Percentiles rank a stretch among this genome's conserved stretches.
Conservation (phyloP, 164 flowering plant species). For the Tetracentron sinense region DNA sequence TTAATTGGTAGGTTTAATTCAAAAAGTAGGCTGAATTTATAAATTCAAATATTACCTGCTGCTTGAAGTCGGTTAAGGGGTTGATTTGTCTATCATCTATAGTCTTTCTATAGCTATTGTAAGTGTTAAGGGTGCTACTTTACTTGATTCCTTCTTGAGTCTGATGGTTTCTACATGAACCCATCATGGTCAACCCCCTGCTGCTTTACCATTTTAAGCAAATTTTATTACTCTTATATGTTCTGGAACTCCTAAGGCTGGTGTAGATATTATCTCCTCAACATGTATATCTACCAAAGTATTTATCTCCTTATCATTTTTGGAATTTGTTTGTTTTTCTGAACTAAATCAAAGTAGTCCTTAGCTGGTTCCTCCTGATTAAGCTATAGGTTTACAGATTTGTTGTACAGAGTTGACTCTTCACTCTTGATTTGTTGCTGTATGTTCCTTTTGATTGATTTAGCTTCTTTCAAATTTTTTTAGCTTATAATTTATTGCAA, state of each 20-base stretch:
- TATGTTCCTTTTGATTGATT: background rate
- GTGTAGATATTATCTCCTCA: too few relatives aligned
- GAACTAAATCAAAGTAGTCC: too few relatives aligned
- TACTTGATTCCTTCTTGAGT: background rate
- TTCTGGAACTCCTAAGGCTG: too few relatives aligned
- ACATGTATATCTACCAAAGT: too few relatives aligned
- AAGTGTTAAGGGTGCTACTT: background rate
- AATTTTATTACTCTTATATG: too few relatives aligned
- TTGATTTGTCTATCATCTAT: background rate
- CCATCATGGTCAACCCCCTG: too few relatives aligned
- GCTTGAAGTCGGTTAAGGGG: background rate
- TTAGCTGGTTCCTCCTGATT: background rate
- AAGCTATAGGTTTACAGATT: background rate
- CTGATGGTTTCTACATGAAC: too few relatives aligned
- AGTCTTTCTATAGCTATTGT: background rate
- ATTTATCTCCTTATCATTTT: too few relatives aligned
- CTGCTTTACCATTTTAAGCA: too few relatives aligned
- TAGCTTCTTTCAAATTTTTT: too few relatives aligned
- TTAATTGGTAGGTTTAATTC: too few relatives aligned
- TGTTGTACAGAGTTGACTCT: background rate
- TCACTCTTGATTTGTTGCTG: background rate
- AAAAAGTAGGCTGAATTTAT: background rate
- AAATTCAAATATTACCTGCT: background rate
- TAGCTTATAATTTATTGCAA: background rate
- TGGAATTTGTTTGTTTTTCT: too few relatives aligned